A percentile compares a stretch with the other conserved stretches of the same genome.
Evolutionary conservation across 129 eudicot genomes (phyloP).

Genomic region (Centaurea solstitialis): DNA sequence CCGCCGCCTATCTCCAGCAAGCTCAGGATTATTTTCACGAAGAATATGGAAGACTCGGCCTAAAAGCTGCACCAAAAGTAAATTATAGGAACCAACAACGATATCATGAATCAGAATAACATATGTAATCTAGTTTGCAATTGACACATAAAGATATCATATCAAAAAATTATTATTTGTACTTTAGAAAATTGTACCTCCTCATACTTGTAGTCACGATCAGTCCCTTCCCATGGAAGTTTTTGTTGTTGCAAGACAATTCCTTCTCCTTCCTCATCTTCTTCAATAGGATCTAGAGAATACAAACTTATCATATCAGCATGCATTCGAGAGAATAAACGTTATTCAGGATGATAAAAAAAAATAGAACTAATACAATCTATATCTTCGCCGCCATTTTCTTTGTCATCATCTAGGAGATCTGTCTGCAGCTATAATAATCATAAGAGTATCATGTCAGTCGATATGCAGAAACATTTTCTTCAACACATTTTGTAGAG

Average conservation of each 20-base stretch:
- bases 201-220: constrained; percentile 38
- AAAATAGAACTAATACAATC: constrained; percentile 38
- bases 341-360: neutral
- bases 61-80: constrained; percentile 31
- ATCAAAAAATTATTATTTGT: neutral
- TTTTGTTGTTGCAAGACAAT: constrained; percentile 19
- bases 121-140: neutral
- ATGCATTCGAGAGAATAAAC: neutral
- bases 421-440: constrained; percentile 46
- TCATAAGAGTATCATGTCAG: constrained; percentile 1
- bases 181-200: constrained; percentile 24
- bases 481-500: neutral
- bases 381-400: constrained; percentile 38
- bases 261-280: constrained; percentile 44
- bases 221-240: constrained; percentile 44
- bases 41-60: constrained; percentile 53
- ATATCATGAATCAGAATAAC: neutral
- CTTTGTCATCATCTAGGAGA: constrained; percentile 49
- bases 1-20: constrained; percentile 47
- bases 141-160: neutral
- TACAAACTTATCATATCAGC: neutral
- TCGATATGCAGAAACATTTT: neutral
- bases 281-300: constrained; percentile 36
- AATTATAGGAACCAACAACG: neutral
- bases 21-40: constrained; percentile 64